These are phyloP conservation scores for Boletus vinaceobasis DNA, from an alignment of 768 basidiomycete species.

Conservation along the genomic window DNA sequence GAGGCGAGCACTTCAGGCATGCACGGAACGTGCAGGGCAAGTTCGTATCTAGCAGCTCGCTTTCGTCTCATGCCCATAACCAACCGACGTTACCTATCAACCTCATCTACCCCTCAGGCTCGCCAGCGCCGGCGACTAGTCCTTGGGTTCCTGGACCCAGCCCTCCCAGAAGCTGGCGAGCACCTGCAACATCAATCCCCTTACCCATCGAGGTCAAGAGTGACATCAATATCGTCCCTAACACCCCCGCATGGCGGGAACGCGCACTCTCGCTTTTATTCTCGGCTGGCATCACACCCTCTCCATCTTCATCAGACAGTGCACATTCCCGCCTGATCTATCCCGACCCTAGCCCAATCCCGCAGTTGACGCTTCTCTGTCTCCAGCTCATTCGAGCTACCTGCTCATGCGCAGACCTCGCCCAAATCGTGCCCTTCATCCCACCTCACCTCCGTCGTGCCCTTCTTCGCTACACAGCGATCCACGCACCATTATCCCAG, in stretches of 20 bases:
- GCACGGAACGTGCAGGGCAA: constrained; percentile 48
- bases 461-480: constrained; percentile 55
- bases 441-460: constrained; percentile 58
- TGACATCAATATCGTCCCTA: constrained; percentile 11
- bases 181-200: constrained; percentile 21
- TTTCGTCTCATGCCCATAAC: constrained; percentile 31
- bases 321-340: constrained; percentile 10
- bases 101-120: constrained; percentile 33
- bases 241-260: constrained; percentile 45
- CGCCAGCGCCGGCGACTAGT: neutral
- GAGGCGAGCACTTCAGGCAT: constrained; percentile 72
- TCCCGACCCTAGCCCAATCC: constrained; percentile 31
- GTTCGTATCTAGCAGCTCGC: constrained; percentile 13
- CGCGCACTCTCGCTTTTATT: constrained; percentile 55
- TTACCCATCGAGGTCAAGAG: constrained; percentile 11
- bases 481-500: constrained; percentile 53
- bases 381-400: constrained; percentile 44
- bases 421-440: constrained; percentile 47
- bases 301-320: neutral
- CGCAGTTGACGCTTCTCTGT: constrained; percentile 56
- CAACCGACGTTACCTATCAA: constrained; percentile 45
- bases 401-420: constrained; percentile 42
- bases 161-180: constrained; percentile 59
- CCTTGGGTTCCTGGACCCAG: constrained; percentile 42
- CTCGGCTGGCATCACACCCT: constrained; percentile 11